Conservation (phyloP, 352 stramenopile genomes). For the Globisporangium paroecandrum region DNA sequence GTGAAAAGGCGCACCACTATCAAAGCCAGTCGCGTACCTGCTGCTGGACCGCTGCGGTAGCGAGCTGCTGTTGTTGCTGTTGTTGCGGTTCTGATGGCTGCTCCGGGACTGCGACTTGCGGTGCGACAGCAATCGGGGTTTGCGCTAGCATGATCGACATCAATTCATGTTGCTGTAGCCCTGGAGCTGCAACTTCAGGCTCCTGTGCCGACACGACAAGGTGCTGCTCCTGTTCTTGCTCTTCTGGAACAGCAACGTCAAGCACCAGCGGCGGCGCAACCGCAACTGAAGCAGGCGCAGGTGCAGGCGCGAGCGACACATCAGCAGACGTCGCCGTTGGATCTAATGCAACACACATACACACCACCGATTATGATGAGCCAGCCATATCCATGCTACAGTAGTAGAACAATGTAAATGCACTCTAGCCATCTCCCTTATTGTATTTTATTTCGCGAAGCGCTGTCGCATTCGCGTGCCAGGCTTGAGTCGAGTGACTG, state of each 20-base stretch:
- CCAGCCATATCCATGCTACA: neutral
- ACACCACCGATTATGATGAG: neutral
- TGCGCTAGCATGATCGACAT: neutral
- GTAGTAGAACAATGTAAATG: neutral
- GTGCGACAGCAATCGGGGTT: neutral
- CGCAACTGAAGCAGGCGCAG: neutral
- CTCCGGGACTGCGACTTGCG: neutral
- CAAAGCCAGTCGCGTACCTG: neutral
- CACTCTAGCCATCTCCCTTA: neutral
- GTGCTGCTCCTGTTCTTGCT: neutral
- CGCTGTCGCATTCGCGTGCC: neutral
- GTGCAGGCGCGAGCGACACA: neutral
- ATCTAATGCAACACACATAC: neutral
- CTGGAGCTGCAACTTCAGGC: neutral
- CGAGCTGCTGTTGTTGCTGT: constrained; percentile 1
- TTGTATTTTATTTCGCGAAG: neutral
- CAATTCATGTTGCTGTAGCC: neutral
- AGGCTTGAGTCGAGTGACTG: neutral
- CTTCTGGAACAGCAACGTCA: neutral
- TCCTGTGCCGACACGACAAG: neutral
- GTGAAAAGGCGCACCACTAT: neutral
- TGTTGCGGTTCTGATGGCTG: neutral
- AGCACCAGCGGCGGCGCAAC: neutral
- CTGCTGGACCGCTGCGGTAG: neutral
- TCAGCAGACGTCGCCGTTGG: neutral